Conservation (phyloP, 192 early-diverging fungal genomes). For the Linnemannia elongata region DNA sequence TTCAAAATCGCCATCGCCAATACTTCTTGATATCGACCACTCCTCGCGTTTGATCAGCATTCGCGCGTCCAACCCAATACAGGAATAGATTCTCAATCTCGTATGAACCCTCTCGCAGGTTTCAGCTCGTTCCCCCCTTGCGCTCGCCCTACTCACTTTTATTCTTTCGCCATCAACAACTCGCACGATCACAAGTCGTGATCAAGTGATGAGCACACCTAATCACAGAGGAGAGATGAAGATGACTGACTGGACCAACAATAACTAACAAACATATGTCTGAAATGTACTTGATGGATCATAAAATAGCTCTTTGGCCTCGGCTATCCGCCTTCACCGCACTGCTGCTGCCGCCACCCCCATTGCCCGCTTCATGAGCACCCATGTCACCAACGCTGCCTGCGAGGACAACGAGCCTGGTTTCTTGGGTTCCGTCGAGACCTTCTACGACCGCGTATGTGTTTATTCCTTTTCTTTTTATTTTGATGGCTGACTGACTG, state of each 20-base stretch:
- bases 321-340: constrained; percentile 53
- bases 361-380: constrained; percentile 46
- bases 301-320: constrained; percentile 35
- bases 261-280: not conserved
- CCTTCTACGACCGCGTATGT: constrained; percentile 73
- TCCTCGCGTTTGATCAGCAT: too few relatives aligned
- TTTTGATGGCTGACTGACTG: not conserved
- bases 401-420: constrained; percentile 76
- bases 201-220: too few relatives aligned
- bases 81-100: too few relatives aligned
- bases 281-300: not conserved
- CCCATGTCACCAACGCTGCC: constrained; percentile 68
- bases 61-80: too few relatives aligned
- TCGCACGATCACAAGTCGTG: too few relatives aligned
- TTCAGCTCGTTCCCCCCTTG: too few relatives aligned
- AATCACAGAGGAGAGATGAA: too few relatives aligned
- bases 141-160: too few relatives aligned
- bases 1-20: not conserved
- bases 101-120: too few relatives aligned
- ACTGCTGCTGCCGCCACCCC: constrained; percentile 17
- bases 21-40: too few relatives aligned
- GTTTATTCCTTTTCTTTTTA: not conserved
- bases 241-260: not conserved
- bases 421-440: constrained; percentile 81
- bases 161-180: not conserved